Evolutionary conservation across 345 rosid species (phyloP).

Genomic region (Excoecaria cochinchinensis): DNA sequence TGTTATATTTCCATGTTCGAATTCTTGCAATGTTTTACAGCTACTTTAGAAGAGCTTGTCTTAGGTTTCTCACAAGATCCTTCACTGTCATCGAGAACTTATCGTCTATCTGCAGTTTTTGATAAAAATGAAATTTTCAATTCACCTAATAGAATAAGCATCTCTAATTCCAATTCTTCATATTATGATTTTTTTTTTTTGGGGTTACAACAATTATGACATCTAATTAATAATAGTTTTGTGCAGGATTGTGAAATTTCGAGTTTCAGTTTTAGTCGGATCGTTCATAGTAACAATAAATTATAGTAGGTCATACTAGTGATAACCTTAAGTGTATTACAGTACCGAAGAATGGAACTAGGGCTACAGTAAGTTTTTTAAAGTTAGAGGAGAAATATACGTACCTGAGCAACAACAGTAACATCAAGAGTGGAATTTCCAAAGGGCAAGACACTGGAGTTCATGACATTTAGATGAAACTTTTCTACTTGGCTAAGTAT

Average conservation of each 20-base stretch:
- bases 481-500: constrained; percentile 52
- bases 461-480: constrained; percentile 40
- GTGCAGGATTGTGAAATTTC: background rate
- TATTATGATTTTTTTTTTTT: no score
- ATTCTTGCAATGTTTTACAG: constrained; percentile 13
- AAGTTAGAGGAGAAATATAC: background rate
- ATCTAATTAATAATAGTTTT: no score
- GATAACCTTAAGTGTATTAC: no score
- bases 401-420: constrained; percentile 63
- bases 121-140: no score
- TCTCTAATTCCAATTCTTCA: no score
- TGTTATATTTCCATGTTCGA: no score
- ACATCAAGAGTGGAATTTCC: constrained; percentile 58
- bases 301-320: no score
- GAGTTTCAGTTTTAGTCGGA: background rate
- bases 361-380: no score
- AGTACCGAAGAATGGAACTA: no score
- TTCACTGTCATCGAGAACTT: constrained; percentile 38
- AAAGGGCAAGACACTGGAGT: constrained; percentile 51
- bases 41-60: constrained; percentile 39
- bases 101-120: constrained; percentile 41
- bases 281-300: no score
- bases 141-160: no score
- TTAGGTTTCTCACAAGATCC: constrained; percentile 53
- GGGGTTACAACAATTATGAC: no score